Percentiles rank a stretch among this genome's conserved stretches.
phyloP scores from a whole-genome alignment of 2,329 filamentous ascomycete species.

The Aspergillus sp. region DNA sequence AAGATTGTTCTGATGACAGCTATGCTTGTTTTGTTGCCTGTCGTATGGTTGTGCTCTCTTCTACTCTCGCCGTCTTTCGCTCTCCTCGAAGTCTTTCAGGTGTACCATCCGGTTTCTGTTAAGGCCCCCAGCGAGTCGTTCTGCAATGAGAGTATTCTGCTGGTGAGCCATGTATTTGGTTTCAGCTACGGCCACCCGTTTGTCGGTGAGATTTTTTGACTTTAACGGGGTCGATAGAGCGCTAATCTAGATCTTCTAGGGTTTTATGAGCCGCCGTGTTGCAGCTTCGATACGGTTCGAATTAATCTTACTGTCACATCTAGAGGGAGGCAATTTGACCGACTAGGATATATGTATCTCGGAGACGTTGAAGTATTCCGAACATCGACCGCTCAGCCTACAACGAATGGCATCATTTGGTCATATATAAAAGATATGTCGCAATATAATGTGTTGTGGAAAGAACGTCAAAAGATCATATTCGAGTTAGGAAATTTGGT shows the following conservation, averaged over 20 bases:
- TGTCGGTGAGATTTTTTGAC: conserved; percentile 55
- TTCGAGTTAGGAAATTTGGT: conserved; percentile 78
- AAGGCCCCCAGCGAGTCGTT: conserved; percentile 33
- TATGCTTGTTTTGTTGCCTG: conserved; percentile 1
- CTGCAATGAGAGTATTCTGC: conserved; percentile 43
- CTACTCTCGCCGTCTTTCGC: conserved; percentile 1
- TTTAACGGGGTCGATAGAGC: not conserved
- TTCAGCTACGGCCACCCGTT: conserved; percentile 73
- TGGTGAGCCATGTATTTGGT: conserved; percentile 72
- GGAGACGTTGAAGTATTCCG: conserved; percentile 78
- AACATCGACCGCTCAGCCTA: conserved; percentile 80
- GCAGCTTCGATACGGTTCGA: conserved; percentile 70
- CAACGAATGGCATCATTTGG: conserved; percentile 68
- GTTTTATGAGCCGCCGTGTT: conserved; percentile 65
- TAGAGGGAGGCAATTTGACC: conserved; percentile 71
- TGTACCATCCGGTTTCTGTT: conserved; percentile 63
- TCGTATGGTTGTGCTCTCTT: conserved; percentile 3
- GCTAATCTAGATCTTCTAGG: conserved; percentile 31
- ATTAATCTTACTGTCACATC: conserved; percentile 76
- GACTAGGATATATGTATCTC: conserved; percentile 73
- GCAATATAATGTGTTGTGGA: conserved; percentile 68
- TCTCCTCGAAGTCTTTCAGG: conserved; percentile 65
- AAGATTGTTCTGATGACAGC: not conserved
- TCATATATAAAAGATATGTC: conserved; percentile 78
- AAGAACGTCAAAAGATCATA: conserved; percentile 68